Percentiles rank a stretch among this genome's conserved stretches.
Evolutionary conservation across 176 grass and related monocot species (phyloP).

Genomic region (Eleusine coracana): DNA sequence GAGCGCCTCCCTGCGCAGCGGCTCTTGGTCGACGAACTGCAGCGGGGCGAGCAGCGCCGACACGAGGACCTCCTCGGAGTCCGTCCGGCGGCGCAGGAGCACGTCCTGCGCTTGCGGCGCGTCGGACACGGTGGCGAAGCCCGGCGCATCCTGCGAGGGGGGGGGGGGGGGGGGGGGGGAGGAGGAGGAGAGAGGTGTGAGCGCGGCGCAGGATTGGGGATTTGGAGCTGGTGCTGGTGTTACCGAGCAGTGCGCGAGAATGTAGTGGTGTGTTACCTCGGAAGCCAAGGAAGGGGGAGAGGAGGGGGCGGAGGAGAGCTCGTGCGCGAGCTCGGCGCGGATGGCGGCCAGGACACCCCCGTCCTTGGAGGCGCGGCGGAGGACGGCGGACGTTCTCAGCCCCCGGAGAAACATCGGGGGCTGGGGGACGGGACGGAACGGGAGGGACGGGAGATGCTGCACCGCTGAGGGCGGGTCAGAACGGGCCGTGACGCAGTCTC

Average conservation of each 20-base stretch:
- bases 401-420: slow-evolving; percentile 33
- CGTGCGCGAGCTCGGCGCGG: slow-evolving; percentile 61
- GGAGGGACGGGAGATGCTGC: background rate
- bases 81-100: slow-evolving; percentile 49
- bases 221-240: background rate
- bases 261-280: slow-evolving; percentile 21
- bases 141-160: slow-evolving; percentile 35
- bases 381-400: slow-evolving; percentile 39
- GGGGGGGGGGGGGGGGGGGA: background rate
- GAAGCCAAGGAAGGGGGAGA: slow-evolving; percentile 5
- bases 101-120: slow-evolving; percentile 52
- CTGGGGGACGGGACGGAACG: background rate
- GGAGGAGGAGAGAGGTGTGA: background rate
- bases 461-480: background rate
- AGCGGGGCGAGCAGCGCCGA: slow-evolving; percentile 75
- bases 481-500: background rate
- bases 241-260: background rate
- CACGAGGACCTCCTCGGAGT: slow-evolving; percentile 59
- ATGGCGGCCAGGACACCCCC: slow-evolving; percentile 53
- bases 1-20: slow-evolving; percentile 41
- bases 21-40: slow-evolving; percentile 31
- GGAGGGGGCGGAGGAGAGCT: slow-evolving; percentile 42
- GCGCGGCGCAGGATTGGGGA: background rate
- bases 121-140: slow-evolving; percentile 56
- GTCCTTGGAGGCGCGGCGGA: slow-evolving; percentile 41